Conservation (phyloP, 345 rosid genomes). For the Trapa bicornis region DNA sequence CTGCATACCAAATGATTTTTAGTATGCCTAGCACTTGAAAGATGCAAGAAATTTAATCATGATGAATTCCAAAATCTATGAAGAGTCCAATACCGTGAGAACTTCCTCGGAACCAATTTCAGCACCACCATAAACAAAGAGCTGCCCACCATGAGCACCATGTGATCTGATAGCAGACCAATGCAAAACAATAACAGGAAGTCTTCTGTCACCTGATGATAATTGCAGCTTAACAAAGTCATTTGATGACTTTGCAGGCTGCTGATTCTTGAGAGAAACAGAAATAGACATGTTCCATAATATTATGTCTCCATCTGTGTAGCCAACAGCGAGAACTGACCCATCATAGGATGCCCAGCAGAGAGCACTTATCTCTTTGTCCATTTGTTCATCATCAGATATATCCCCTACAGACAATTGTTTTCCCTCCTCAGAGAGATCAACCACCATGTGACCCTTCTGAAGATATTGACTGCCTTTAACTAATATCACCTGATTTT, state of each 20-base stretch:
- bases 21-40: neutral
- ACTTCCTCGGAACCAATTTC: conserved; percentile 68
- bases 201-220: conserved; percentile 50
- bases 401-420: conserved; percentile 13
- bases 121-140: conserved; percentile 63
- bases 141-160: conserved; percentile 29
- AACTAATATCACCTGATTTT: conserved; percentile 33
- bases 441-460: conserved; percentile 2
- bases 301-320: conserved; percentile 58
- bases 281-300: conserved; percentile 42
- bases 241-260: conserved; percentile 21
- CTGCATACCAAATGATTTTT: neutral
- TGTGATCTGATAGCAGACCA: conserved; percentile 35
- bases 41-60: neutral
- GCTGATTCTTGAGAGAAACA: conserved; percentile 20
- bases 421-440: conserved; percentile 22
- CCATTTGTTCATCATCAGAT: conserved; percentile 20
- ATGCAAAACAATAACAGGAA: conserved; percentile 56
- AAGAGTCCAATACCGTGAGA: conserved; percentile 29
- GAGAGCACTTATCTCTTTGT: conserved; percentile 57
- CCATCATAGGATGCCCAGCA: conserved; percentile 68
- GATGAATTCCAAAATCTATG: neutral
- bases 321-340: conserved; percentile 57
- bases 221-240: conserved; percentile 46
- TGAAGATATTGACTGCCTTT: conserved; percentile 54